phyloP scores from a whole-genome alignment of 257 asterid species.

The Jaltomata sinuosa region DNA sequence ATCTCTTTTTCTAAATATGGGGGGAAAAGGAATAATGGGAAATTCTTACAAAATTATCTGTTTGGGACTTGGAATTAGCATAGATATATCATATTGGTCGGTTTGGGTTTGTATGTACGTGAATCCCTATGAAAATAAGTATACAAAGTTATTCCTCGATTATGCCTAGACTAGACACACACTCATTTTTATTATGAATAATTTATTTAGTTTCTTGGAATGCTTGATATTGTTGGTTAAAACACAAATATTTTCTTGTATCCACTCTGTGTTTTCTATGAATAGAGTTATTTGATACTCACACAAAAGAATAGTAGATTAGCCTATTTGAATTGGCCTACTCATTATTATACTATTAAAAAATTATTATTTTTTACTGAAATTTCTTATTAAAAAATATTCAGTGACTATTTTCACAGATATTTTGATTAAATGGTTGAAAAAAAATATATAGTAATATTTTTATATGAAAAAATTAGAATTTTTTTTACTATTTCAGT shows the following conservation, averaged over 20 bases:
- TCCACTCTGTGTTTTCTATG: background rate
- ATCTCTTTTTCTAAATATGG: background rate
- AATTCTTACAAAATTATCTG: background rate
- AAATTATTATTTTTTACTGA: too few species aligned
- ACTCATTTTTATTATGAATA: background rate
- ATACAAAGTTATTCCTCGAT: background rate
- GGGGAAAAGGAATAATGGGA: background rate
- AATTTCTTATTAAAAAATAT: too few species aligned
- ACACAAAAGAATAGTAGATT: background rate
- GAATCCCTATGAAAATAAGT: background rate
- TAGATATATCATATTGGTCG: background rate
- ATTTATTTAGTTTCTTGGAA: background rate
- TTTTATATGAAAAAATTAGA: too few species aligned
- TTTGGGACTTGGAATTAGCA: background rate
- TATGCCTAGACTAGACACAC: background rate
- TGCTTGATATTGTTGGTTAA: background rate
- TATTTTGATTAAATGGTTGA: too few species aligned
- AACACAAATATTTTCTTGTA: background rate
- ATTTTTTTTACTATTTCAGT: too few species aligned
- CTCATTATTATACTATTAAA: too few species aligned
- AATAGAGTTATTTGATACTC: background rate
- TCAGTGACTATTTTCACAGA: too few species aligned
- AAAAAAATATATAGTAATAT: too few species aligned
- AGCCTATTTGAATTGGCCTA: background rate
- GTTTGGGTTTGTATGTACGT: background rate